Percentiles rank a stretch among this genome's conserved stretches.
Evolutionary conservation across 2,329 filamentous ascomycete genomes (phyloP).

Genomic region (Cucurbitaria berberidis): DNA sequence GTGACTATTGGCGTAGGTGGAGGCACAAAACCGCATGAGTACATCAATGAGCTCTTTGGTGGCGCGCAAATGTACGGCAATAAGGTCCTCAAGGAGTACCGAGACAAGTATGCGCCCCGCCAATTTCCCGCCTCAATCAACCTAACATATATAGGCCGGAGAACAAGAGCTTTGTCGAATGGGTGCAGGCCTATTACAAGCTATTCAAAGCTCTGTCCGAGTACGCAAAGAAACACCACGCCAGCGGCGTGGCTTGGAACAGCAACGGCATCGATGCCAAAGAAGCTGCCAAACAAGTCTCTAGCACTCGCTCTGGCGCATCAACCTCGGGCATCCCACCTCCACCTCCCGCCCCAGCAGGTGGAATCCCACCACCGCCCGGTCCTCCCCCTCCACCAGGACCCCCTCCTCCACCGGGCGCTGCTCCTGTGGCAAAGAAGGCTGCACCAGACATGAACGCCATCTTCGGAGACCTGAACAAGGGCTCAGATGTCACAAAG

Average conservation of each 20-base stretch:
- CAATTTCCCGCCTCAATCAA: background rate
- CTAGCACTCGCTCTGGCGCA: conserved; percentile 51
- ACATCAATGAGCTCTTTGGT: conserved; percentile 81
- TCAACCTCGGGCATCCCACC: conserved; percentile 72
- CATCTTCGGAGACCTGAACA: conserved; percentile 91
- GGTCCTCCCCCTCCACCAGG: conserved; percentile 67
- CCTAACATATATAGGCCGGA: conserved; percentile 56
- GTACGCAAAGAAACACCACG: conserved; percentile 84
- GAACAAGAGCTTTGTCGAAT: conserved; percentile 78
- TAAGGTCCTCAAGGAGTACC: conserved; percentile 87
- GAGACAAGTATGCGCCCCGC: conserved; percentile 68
- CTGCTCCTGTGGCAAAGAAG: conserved; percentile 59
- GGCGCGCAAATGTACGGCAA: conserved; percentile 95
- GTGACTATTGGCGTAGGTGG: conserved; percentile 71
- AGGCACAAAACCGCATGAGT: conserved; percentile 74
- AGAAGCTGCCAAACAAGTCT: conserved; percentile 68
- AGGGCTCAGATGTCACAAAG: conserved; percentile 85
- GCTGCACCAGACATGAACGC: conserved; percentile 72
- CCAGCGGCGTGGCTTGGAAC: conserved; percentile 86
- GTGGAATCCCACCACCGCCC: conserved; percentile 67
- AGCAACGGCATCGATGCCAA: conserved; percentile 73
- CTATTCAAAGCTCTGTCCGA: conserved; percentile 83
- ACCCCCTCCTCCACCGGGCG: conserved; percentile 40
- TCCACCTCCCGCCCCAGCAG: conserved; percentile 65
- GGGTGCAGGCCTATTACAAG: conserved; percentile 90